Base-by-base conservation (phyloP, 192 early-diverging fungal species). In the Backusella luteola region DNA sequence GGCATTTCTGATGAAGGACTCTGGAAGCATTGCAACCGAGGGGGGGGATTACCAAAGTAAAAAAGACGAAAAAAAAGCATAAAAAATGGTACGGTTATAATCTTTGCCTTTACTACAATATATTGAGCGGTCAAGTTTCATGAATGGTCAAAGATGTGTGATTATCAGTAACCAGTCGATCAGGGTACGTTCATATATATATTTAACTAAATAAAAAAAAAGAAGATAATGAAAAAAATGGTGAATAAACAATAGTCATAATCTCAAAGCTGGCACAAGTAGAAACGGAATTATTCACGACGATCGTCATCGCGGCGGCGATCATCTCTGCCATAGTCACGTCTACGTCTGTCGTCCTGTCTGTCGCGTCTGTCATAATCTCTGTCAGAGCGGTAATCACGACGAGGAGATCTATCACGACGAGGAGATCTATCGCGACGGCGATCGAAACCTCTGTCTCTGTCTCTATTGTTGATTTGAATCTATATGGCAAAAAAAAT, bases 381-480 rank as follows among this genome's bases (percentile, higher is more conserved):
- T 71, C 70, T 69, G n/a, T 69, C 70, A 34, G n/a, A 29, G 17
- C 39, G 26, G 32, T 29, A 44, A 3, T 41, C 70, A 49, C 44
- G 72, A 63, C 53, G 32, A 21, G 73, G 49, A 44, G 34, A 23
- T 23, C 68, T 17, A 23, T 74, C 70, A 6, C 74, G 74, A 23
- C 74, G 74, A n/a, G 41, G 74, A 67, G 34, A 21, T 23, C 67
- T 17, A 14, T 74, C 70, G 5, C 74, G 74, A 23, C 74, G 74
- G 34, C 66, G 74, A 49, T 67, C 74, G 46, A 21, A 75, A 1
- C 42, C 74, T 46, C 74, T 75, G 21, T 41, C 59, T 52, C 72
- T 53, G 29, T 46, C 42, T 44, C 42, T 44, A 14, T 44, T 17
- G 12, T 44, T 44, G 38, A 14, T 44, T 17, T 15, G 14, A 17